Evolutionary conservation across 768 basidiomycete species (phyloP), one percentile per base, ranked within the genome.

Genomic region (Russula lepida): DNA sequence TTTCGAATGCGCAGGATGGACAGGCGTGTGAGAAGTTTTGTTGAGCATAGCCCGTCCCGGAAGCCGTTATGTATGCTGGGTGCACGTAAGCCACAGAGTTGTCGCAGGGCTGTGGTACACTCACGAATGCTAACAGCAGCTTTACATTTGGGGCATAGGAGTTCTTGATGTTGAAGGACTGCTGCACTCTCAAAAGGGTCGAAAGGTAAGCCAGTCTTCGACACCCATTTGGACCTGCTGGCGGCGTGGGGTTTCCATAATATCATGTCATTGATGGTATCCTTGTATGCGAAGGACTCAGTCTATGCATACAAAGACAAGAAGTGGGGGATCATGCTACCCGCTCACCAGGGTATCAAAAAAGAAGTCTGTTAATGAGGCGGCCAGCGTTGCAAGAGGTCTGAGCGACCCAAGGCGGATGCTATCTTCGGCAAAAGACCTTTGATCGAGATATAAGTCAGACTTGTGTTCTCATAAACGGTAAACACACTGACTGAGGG

Each of bases 31-130:
- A 66, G 59, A 84, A 84, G 0, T 67, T 69, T 23, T 69, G 69
- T 60, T 83, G 81, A 0, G 78, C 67, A 55, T 82, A 84, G 0
- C 83, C 83, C 0, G 74, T 76, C 0, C 77, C 79, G 0, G 68
- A 62, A 6, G 66, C 67, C 5, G 70, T 77, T 56, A 78, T 62
- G 39, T 77, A 77, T 1, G 75, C 82, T 83, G 33, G 41, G 12
- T 2, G 15, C 43, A 19, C 23, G 25, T 43, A 44, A 52, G 17
- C 23, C n/a, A 66, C 72, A 58, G 43, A 25, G 12, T 1, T 44
- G 58, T 13, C 9, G 15, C 19, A 4, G 17, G 17, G 27, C 30
- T 21, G 13, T 39, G 37, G 23, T n/a, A 3, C 19, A 68, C 77
- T 68, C 67, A 77, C 76, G 71, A 32, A 64, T 68, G 28, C 66